Base-by-base conservation (phyloP, 257 asterid genomes). In the Mitragyna speciosa region DNA sequence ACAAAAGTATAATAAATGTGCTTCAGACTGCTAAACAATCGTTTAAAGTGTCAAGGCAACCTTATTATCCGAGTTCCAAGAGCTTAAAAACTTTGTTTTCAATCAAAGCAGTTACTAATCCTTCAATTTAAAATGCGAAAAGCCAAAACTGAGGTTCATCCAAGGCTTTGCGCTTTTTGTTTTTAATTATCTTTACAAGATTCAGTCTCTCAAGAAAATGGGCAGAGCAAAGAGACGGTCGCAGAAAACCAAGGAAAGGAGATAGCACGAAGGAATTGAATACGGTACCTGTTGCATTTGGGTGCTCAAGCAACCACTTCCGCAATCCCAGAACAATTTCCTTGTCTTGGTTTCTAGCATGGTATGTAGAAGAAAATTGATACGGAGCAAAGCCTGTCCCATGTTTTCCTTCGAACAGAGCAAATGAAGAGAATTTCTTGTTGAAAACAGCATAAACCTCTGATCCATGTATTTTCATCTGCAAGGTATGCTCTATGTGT, bases 391-490 rank as follows among this genome's bases (percentile, higher is more conserved):
- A 73, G 72, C 76, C 56, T 49, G 84, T 82, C 80, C 80, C 77
- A 61, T 75, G 79, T 61, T 84, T 87, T 79, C 96, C 92, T 66
- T 84, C 86, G 77, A 88, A 94, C 72, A 95, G 80, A 36, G 96
- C 99, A 73, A 95, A 95, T 20, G 93, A 83, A 69, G 99, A 95
- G 69, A 74, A 81, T 69, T 76, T 90, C 92, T 93, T 95, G 87
- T 85, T 84, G 87, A 73, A 95, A 81, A 85, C 41, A 79, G 91
- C 97, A 88, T 83, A 88, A 79, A 85, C 86, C 76, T 85, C 94
- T 0, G 89, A 36, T 41, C 82, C 88, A 84, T 89, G 88, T 72
- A 72, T 66, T 85, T 86, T 87, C 87, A 93, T 83, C 99, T 94
- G 89, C 56, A 39, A 71, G 14, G 64, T 51, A 47, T 24, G 49